Evolutionary conservation across 108 stramenopile genomes (phyloP).

Genomic region (Poteriospumella lacustris): DNA sequence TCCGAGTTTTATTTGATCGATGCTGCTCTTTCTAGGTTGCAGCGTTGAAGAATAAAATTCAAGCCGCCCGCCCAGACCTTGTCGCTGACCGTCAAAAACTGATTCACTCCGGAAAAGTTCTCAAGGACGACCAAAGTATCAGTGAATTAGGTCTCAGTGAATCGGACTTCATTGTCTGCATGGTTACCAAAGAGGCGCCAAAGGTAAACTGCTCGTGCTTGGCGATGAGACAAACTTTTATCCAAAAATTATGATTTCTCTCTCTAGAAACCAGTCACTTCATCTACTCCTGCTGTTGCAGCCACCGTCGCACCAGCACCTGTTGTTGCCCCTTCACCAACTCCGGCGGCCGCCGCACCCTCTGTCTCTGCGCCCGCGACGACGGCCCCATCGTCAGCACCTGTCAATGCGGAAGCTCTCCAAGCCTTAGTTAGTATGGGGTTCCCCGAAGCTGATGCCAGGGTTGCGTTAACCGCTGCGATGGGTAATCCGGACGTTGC

Average conservation of each 20-base stretch:
- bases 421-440: slow-evolving; percentile 52
- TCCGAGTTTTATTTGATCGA: not conserved
- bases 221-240: not conserved
- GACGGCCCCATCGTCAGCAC: slow-evolving; percentile 36
- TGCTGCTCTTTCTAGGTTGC: slow-evolving; percentile 4
- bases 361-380: slow-evolving; percentile 44
- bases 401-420: slow-evolving; percentile 20
- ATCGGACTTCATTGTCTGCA: slow-evolving; percentile 88
- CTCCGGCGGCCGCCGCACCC: slow-evolving; percentile 38
- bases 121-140: slow-evolving; percentile 81
- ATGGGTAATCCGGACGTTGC: slow-evolving; percentile 88
- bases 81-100: slow-evolving; percentile 63
- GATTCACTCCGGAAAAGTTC: slow-evolving; percentile 89
- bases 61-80: slow-evolving; percentile 35
- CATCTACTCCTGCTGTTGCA: not conserved
- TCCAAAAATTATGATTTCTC: not conserved
- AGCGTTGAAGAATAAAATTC: slow-evolving; percentile 44
- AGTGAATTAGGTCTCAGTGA: slow-evolving; percentile 70
- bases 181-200: slow-evolving; percentile 79
- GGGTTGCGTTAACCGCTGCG: slow-evolving; percentile 81
- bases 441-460: slow-evolving; percentile 51
- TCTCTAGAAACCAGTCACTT: not conserved
- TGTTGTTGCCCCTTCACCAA: slow-evolving; percentile 48
- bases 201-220: not conserved
- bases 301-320: slow-evolving; percentile 49